These are phyloP conservation scores for Termitomyces sp. DNA, from an alignment of 768 basidiomycete species.

Conservation along the genomic window DNA sequence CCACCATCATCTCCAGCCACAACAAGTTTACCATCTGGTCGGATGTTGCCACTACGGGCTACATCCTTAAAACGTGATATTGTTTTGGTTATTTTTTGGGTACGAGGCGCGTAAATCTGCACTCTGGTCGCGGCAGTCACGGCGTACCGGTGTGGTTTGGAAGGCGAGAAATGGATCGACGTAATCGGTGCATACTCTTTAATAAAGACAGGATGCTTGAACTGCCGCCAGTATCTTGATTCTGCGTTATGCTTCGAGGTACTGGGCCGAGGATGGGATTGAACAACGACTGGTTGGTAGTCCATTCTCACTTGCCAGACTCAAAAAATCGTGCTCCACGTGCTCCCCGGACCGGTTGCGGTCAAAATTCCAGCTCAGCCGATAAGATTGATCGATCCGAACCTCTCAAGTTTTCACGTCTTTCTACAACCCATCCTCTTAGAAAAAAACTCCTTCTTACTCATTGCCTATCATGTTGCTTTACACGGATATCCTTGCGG, in stretches of 20 bases:
- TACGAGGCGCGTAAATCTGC: constrained; percentile 93
- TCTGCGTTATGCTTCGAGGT: constrained; percentile 62
- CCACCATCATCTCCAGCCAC: constrained; percentile 96
- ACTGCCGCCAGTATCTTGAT: constrained; percentile 83
- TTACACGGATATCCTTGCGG: constrained; percentile 66
- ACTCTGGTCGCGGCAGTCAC: constrained; percentile 92
- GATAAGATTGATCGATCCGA: constrained; percentile 26
- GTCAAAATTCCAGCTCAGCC: constrained; percentile 11
- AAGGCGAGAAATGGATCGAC: constrained; percentile 83
- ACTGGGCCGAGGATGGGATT: constrained; percentile 49
- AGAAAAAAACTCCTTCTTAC: constrained; percentile 11
- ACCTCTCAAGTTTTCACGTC: constrained; percentile 12
- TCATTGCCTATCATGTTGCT: constrained; percentile 54
- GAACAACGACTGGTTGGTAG: constrained; percentile 74
- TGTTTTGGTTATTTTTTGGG: constrained; percentile 94
- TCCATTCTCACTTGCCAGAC: constrained; percentile 43
- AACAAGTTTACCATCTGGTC: constrained; percentile 90
- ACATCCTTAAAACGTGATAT: constrained; percentile 97
- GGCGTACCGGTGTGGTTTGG: constrained; percentile 90
- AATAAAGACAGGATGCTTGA: constrained; percentile 87
- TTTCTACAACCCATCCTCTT: constrained; percentile 10
- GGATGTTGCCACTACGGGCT: constrained; percentile 82
- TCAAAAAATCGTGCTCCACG: constrained; percentile 16
- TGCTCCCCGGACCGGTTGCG: constrained; percentile 14
- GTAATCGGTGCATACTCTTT: constrained; percentile 98